Conservation (phyloP, 2,329 filamentous ascomycete species). For the Talaromyces albobiverticillius region DNA sequence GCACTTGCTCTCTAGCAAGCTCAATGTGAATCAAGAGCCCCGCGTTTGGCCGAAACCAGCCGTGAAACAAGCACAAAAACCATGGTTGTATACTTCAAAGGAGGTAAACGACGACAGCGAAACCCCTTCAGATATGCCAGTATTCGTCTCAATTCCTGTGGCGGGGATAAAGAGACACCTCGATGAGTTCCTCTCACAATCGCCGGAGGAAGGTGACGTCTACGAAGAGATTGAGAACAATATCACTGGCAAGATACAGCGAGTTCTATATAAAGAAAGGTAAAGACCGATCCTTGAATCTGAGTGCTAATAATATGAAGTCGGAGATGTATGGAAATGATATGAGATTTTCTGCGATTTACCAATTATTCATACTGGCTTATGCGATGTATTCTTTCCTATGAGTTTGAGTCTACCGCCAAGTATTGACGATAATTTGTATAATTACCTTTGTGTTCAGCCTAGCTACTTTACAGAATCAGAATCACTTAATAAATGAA, state of each 20-base stretch:
- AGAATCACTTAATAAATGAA: no score
- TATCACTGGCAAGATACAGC: slow-evolving; percentile 12
- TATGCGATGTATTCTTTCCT: not conserved
- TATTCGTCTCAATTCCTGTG: not conserved
- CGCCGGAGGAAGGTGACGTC: slow-evolving; percentile 9
- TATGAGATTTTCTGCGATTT: not conserved
- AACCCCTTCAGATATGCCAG: not conserved
- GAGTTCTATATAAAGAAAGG: slow-evolving; percentile 4
- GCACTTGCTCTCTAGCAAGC: not conserved
- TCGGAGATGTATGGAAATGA: not conserved
- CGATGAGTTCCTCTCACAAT: slow-evolving; percentile 6
- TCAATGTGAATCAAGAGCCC: not conserved
- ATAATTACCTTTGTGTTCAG: no score
- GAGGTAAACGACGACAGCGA: not conserved
- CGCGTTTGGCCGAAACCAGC: not conserved
- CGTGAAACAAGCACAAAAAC: not conserved
- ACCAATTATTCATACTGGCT: not conserved
- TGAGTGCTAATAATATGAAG: not conserved
- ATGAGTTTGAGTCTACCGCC: not conserved
- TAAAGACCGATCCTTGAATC: not conserved
- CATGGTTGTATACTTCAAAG: not conserved
- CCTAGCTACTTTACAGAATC: no score
- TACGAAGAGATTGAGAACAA: slow-evolving; percentile 13
- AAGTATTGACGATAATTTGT: not conserved
- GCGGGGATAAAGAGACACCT: not conserved